phyloP scores from a whole-genome alignment of 805 yeast genomes.

The Wickerhamomyces pijperi region DNA sequence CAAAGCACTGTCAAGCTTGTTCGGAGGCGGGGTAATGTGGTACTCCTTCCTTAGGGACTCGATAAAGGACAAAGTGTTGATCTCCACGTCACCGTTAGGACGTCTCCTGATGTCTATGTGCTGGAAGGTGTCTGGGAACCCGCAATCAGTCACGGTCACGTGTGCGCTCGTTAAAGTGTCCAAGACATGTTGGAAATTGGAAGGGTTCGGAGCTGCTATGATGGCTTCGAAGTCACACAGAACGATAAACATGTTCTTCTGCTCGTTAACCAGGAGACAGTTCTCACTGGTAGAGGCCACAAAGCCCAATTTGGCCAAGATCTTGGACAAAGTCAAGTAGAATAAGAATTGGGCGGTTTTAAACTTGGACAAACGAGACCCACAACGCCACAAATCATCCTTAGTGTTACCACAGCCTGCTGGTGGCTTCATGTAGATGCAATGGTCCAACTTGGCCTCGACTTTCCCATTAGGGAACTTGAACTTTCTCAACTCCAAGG shows the following conservation, averaged over 20 bases:
- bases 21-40: not conserved
- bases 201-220: not conserved
- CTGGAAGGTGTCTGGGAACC: not conserved
- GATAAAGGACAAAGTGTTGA: not conserved
- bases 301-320: not conserved
- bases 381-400: not conserved
- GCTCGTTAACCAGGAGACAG: not conserved
- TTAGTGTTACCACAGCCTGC: not conserved
- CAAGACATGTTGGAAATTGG: not conserved
- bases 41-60: not conserved
- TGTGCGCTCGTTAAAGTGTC: not conserved
- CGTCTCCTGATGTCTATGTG: not conserved
- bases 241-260: not conserved
- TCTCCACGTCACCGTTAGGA: not conserved
- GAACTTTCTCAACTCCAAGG: not conserved
- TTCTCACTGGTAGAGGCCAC: not conserved
- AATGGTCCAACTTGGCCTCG: not conserved
- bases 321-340: not conserved
- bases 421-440: not conserved
- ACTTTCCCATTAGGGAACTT: not conserved
- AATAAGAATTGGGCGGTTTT: not conserved
- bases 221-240: not conserved
- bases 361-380: not conserved
- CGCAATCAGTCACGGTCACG: not conserved
- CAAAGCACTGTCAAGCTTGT: not conserved